Evolutionary conservation across 2,329 filamentous ascomycete species (phyloP), one percentile per base, ranked within the genome.

Genomic region (Fusarium nisikadoi): DNA sequence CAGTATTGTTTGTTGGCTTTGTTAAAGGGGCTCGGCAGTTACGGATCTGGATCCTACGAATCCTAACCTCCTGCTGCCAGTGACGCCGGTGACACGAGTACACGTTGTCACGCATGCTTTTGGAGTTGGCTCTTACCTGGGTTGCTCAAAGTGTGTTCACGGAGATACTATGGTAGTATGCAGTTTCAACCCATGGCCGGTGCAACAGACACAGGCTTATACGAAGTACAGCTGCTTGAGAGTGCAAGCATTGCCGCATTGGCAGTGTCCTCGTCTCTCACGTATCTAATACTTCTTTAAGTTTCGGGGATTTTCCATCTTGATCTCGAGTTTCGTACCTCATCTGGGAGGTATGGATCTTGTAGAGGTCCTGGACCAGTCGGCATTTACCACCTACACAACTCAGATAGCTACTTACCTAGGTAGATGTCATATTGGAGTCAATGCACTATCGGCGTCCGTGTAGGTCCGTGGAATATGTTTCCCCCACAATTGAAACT

Each of bases 161-260:
- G 25, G 54, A 55, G 20, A 60, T 61, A 23, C 29, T 38, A 53
- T 59, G 27, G 47, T 61, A 36, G 38, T 29, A 49, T 59, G 23
- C 31, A 41, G 60, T 61, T 66, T 52, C 56, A 73, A 62, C 55
- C 47, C 61, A 57, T 41, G 46, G 33, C n/a, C 31, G 27, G 65
- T 67, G 56, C 27, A 57, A 72, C 65, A 54, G 31, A 45, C 42
- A 49, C 33, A 62, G 38, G 31, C 14, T 54, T 55, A 61, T 66
- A 67, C 65, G 60, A 66, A 70, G 47, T 55, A 55, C 52, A 62
- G 12, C 16, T 54, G n/a, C 33, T 61, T 36, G 35, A 59, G 47
- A 45, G 16, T 58, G 65, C 19, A n/a, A 35, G 25, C 39, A 36
- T 16, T 52, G 29, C 45, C 54, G 25, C 23, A 31, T 55, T 47